Evolutionary conservation across 208 protist species (phyloP).

Genomic region (Naegleria gruberi): DNA sequence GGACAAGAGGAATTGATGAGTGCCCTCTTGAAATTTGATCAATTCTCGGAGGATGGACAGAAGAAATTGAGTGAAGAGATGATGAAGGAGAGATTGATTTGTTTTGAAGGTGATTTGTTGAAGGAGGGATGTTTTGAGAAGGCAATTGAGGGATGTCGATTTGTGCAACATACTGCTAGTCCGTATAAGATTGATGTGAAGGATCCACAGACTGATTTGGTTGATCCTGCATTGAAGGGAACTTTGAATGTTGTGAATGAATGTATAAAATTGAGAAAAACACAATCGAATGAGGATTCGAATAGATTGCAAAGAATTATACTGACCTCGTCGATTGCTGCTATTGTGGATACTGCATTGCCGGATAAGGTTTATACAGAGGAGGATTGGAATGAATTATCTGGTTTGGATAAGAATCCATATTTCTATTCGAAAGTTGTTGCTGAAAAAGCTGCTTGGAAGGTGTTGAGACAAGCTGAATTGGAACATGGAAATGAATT

Average conservation of each 20-base stretch:
- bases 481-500: background rate
- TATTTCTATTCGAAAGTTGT: background rate
- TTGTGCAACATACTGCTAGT: background rate
- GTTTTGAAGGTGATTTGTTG: background rate
- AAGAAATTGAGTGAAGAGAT: background rate
- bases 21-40: no score
- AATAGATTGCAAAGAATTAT: background rate
- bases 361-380: background rate
- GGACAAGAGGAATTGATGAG: background rate
- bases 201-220: background rate
- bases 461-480: background rate
- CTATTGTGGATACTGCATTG: background rate
- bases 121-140: background rate
- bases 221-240: background rate
- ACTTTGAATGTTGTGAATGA: background rate
- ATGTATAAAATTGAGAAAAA: background rate
- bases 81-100: background rate
- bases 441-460: slow-evolving; percentile 2
- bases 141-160: background rate
- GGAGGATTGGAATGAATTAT: background rate
- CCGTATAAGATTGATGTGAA: background rate
- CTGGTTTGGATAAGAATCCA: background rate
- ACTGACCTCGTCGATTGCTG: background rate
- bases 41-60: no score
- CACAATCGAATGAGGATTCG: background rate